A percentile compares a stretch with the other conserved stretches of the same genome.
Evolutionary conservation across 441 rosid species (phyloP).

Genomic region (Euphorbia corollata): DNA sequence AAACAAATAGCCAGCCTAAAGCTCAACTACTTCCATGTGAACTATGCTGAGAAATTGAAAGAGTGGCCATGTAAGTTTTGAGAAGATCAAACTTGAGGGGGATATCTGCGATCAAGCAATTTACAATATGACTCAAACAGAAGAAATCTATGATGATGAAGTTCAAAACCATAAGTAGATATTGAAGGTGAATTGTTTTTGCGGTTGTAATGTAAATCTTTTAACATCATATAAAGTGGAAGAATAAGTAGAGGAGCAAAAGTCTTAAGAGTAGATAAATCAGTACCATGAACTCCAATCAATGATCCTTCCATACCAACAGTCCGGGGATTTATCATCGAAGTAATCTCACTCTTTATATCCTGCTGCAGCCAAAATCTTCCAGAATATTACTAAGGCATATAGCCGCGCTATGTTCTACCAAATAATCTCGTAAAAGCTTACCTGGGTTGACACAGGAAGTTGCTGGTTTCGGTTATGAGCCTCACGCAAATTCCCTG

Average conservation of each 20-base stretch:
- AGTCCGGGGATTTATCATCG: conserved; percentile 61
- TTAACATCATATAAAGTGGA: neutral
- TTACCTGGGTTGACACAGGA: conserved; percentile 54
- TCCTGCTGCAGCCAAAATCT: conserved; percentile 49
- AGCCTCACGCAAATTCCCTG: conserved; percentile 59
- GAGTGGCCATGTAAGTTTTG: neutral
- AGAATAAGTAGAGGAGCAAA: neutral
- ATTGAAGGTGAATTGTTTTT: conserved; percentile 1
- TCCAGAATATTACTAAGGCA: neutral
- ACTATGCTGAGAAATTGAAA: neutral
- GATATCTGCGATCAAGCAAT: neutral
- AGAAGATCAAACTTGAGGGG: neutral
- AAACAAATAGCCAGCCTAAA: neutral
- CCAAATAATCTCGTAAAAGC: conserved; percentile 7
- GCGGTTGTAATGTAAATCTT: neutral
- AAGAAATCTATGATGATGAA: neutral
- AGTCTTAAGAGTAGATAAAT: neutral
- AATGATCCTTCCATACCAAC: conserved; percentile 68
- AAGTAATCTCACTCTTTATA: conserved; percentile 67
- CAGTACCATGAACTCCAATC: conserved; percentile 65
- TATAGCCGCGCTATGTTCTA: neutral
- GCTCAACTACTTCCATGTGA: neutral
- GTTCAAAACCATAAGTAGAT: neutral
- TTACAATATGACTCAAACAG: neutral
- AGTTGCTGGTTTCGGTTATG: conserved; percentile 68